These are phyloP conservation scores for Phaeomoniella chlamydospora DNA, from an alignment of 2,329 filamentous ascomycete genomes.

Conservation along the genomic window DNA sequence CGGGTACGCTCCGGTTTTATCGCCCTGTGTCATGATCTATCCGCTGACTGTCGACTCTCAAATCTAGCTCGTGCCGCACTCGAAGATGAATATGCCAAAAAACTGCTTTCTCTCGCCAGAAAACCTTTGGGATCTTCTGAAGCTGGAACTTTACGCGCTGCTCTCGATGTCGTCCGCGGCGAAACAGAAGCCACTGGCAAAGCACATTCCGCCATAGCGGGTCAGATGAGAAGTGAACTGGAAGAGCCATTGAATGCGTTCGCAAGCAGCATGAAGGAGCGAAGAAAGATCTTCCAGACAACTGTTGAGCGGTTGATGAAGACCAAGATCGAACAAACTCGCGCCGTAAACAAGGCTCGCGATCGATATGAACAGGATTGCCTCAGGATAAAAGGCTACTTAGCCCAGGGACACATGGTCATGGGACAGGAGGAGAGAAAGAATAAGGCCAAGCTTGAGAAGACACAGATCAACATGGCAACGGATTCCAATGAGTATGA, in stretches of 20 bases:
- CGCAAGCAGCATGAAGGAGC: conserved; percentile 87
- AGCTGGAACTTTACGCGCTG: conserved; percentile 65
- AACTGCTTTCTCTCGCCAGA: conserved; percentile 69
- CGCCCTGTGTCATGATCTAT: not conserved
- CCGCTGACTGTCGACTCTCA: not conserved
- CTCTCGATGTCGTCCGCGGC: conserved; percentile 72
- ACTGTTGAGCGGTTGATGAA: conserved; percentile 92
- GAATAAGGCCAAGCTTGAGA: conserved; percentile 97
- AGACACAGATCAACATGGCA: conserved; percentile 91
- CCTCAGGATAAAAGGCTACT: conserved; percentile 93
- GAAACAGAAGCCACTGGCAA: conserved; percentile 92
- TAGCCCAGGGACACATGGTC: conserved; percentile 98
- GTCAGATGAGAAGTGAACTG: conserved; percentile 89
- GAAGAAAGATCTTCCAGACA: conserved; percentile 87
- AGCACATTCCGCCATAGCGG: conserved; percentile 75
- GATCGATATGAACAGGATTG: conserved; percentile 97
- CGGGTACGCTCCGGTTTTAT: conserved; percentile 37
- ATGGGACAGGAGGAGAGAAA: conserved; percentile 99
- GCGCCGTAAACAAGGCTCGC: conserved; percentile 83
- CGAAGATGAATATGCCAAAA: conserved; percentile 91
- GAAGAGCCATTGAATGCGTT: conserved; percentile 90
- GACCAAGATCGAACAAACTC: conserved; percentile 81
- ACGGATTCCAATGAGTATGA: conserved; percentile 90
- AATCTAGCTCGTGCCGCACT: conserved; percentile 67
- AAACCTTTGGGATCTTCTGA: conserved; percentile 86